Base-by-base conservation (phyloP, 2,329 filamentous ascomycete genomes). In the Pseudocercospora fijiensis region DNA sequence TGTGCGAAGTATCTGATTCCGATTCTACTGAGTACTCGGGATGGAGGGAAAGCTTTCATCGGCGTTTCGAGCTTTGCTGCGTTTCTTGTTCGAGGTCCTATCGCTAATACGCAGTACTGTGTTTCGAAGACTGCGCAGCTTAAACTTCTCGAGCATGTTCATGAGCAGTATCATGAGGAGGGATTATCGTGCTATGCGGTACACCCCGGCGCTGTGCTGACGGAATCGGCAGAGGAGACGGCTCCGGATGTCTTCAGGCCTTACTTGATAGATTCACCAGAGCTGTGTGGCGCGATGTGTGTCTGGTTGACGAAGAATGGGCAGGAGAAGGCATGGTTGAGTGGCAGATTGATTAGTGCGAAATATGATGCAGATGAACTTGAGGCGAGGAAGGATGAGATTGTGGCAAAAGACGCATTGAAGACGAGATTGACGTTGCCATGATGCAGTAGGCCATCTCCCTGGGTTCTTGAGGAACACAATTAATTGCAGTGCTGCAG, bases 41-140 rank as follows among this genome's bases (percentile, higher is more conserved):
- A 63, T 16, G 72, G 69, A 10, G 70, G 68, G 0, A 74, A 70
- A 57, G 65, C 70, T 2, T 77, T 78, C 61, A 72, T 78, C 24
- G 71, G 69, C 1, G 72, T 78, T 76, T 63, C 75, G 73, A 20
- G 73, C 69, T 4, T 76, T 71, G 71, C 68, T 1, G 51, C 64
- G 2, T 24, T 70, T 9, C 77, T 79, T 3, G 72, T 76, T 1
- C 69, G 71, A 6, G 79, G 78, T 0, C 72, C 75, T 4, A 76
- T 79, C 55, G 79, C 77, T 1, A 81, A 79, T 64, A 69, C 73
- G 16, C 74, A 74, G 30, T 78, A 78, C 65, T 76, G 72, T 49
- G 72, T 77, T 16, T 75, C 71, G 60, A 79, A 79, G 63, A 70
- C 73, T 41, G 77, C 76, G 4, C 76, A 78, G 62, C 70, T 74